phyloP scores from a whole-genome alignment of 2,329 filamentous ascomycete genomes.

The Ophiognomonia clavigignenti-juglandacearum region DNA sequence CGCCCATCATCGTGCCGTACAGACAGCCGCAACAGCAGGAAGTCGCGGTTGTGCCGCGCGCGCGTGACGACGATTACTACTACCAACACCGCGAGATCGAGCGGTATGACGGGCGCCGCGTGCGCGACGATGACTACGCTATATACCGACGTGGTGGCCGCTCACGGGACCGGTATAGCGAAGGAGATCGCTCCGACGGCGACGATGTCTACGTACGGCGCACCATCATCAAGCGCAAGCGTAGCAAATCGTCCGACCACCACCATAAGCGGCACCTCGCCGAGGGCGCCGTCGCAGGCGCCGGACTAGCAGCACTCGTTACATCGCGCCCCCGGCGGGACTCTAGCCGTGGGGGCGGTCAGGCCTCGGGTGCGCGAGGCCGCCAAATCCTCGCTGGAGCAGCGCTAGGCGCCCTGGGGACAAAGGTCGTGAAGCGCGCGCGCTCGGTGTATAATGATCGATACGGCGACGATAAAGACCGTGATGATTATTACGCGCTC shows the following conservation, averaged over 20 bases:
- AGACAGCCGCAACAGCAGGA: constrained; percentile 34
- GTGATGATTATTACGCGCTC: constrained; percentile 26
- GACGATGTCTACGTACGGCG: constrained; percentile 37
- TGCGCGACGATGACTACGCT: constrained; percentile 29
- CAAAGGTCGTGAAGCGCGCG: constrained; percentile 55
- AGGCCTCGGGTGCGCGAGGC: constrained; percentile 46
- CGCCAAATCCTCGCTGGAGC: constrained; percentile 58
- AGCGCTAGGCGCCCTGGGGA: constrained; percentile 59
- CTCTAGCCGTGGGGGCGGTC: constrained; percentile 37
- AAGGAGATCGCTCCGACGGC: constrained; percentile 33
- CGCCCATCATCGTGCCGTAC: constrained; percentile 48
- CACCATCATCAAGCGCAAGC: constrained; percentile 45
- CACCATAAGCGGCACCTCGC: constrained; percentile 55
- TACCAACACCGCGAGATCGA: constrained; percentile 43
- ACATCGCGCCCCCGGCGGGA: constrained; percentile 51
- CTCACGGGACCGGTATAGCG: constrained; percentile 31
- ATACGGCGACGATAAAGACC: constrained; percentile 35
- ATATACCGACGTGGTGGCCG: constrained; percentile 27
- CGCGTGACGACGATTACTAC: constrained; percentile 42
- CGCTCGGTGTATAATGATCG: constrained; percentile 57
- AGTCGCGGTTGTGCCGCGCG: constrained; percentile 26
- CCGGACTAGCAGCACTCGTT: constrained; percentile 55
- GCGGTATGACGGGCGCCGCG: constrained; percentile 29
- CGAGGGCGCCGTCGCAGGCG: constrained; percentile 60
- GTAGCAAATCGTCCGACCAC: constrained; percentile 43